Evolutionary conservation across 371 early-diverging fungal genomes (phyloP), one percentile per base, ranked within the genome.

Genomic region (Rhizopus sp.): DNA sequence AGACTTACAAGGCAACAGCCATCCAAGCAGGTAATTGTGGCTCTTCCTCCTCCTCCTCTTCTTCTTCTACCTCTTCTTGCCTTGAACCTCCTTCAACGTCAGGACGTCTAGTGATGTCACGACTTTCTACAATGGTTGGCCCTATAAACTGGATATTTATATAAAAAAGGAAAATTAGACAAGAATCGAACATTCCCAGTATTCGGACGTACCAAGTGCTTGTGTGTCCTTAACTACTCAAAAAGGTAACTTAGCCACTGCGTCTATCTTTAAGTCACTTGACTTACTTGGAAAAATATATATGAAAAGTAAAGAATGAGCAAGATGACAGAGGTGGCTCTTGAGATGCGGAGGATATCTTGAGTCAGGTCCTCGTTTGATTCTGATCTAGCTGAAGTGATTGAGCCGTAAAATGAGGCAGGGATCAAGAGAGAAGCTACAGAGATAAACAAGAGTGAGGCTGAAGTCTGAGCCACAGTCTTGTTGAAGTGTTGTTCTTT

Each of bases 371-470:
- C 48, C 4, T 30, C 23, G 9, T 30, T 8, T 1, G 55, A 41
- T 2, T 50, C 53, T 7, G 60, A 50, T 15, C 59, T 33, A 29
- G 62, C 45, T 1, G 41, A 50, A n/a, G 50, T 53, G 16, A 60
- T 57, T 16, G 86, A 76, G 5, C 76, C 77, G 45, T 82, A 69
- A 70, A 91, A 92, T 0, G 92, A 88, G 4, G 93, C 90, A 4
- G 94, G 94, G 13, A 93, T 73, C 53, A 95, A 48, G 3, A 92
- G 75, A 5, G 90, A 87, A 52, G 87, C 68, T 13, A 91, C 88
- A 0, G 91, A 81, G 31, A 95, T 76, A 12, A 88, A 84, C 53
- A 94, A 63, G 4, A 95, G 73, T 5, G 90, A 85, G 16, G 91
- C 80, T 30, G 86, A 85, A 6, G 90, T 91, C 63, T 91, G 88